Evolutionary conservation across 2,329 filamentous ascomycete species (phyloP), one percentile per base, ranked within the genome.

Genomic region (Cladosporium sp.): DNA sequence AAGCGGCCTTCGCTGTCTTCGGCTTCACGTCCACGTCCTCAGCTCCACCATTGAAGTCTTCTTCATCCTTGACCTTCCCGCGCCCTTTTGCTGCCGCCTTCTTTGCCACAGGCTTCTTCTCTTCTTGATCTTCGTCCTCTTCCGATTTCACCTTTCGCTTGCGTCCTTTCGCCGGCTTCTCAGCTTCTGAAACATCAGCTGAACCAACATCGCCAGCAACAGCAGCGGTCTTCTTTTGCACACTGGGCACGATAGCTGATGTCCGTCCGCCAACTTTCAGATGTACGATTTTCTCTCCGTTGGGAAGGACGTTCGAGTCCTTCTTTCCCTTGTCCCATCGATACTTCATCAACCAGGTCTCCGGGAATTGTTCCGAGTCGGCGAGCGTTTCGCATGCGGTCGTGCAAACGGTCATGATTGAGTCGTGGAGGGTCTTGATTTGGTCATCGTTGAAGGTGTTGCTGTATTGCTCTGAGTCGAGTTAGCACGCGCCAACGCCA

Each of bases 251-350:
- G 62, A 94, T 90, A 57, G 93, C 96, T 73, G 92, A 97, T 3
- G 95, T 98, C 55, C 95, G 84, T 1, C 94, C 93, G 0, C 94
- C 94, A 0, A 98, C 94, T 0, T 90, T 97, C 58, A 98, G 79
- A 74, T 94, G 95, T 0, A 88, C 88, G 55, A 98, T 89, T 78
- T 90, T 93, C 69, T 93, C 89, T 0, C 95, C 95, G 69, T 88
- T 96, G 0, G 94, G 94, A 31, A 98, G 79, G 58, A 84, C 85
- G 5, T 85, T 86, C 0, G 84, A 79, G 1, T 86, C 83, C 33
- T 85, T 85, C 74, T 94, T 93, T 23, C 91, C 91, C 74, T 97
- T 97, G 14, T 89, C 87, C 95, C 95, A 98, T 23, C 75, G 69
- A 64, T 76, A 75, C 69, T 75, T 78, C 76, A 78, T 78, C 46